Evolutionary conservation across 805 yeast species (phyloP), one percentile per base, ranked within the genome.

Genomic region (Ogataea glucozyma): DNA sequence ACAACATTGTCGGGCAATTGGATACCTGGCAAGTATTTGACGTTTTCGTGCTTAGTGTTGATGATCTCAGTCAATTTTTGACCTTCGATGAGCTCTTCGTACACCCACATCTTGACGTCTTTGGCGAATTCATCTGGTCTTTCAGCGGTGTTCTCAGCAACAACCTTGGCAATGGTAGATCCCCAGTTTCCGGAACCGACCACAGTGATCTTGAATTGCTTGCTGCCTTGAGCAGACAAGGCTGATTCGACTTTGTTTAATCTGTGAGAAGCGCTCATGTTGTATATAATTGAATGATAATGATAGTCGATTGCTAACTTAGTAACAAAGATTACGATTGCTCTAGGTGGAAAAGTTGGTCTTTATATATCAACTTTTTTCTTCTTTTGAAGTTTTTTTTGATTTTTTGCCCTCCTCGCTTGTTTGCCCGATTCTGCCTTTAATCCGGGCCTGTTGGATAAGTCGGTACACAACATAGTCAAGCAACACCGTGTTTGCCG

Each of bases 141-240:
- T 49, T 78, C 78, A 14, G 73, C 74, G 31, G 90, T 73, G 65
- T 89, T 90, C 67, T 93, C 98, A 27, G 97, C 89, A 20, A 89
- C 83, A 33, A 91, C 88, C 66, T 93, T 91, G 49, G 98, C 97
- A 42, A 93, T 89, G 14, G 98, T 91, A 27, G 97, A 88, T 52
- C 99, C 99, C 88, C 99, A 91, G 70, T 91, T 91, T 63, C 98
- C 99, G 22, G 97, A 89, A 31, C 99, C 99, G 52, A 93, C 82
- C 42, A 89, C 88, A 30, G 89, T 73, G 31, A 83, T 75, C 57
- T 72, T 77, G 68, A 71, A 81, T 17, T 67, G 69, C 19, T 35
- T 54, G 37, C 14, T 21, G 29, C 43, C 41, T 24, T 40, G 29
- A 23, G 58, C 56, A 4, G 51, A 33, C 26, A 61, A 40, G 12